phyloP scores from a whole-genome alignment of 495 filamentous ascomycete species.

The Haplographium delicatum region DNA sequence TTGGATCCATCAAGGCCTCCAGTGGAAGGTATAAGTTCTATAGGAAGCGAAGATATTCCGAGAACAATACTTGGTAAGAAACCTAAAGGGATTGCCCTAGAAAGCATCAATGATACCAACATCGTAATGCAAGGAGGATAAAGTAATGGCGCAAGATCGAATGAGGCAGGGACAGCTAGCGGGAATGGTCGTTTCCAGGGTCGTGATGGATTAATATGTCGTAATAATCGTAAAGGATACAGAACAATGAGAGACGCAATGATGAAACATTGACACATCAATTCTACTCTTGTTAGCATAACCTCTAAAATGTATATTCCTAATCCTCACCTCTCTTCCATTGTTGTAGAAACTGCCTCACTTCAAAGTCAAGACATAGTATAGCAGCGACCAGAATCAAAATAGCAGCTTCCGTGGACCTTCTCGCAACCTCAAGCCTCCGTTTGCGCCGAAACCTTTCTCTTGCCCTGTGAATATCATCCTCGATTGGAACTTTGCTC shows the following conservation, averaged over 20 bases:
- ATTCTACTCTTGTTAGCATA: constrained; percentile 33
- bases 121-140: constrained; percentile 78
- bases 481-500: constrained; percentile 1
- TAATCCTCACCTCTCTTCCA: constrained; percentile 19
- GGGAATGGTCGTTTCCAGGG: constrained; percentile 19
- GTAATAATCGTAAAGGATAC: constrained; percentile 39
- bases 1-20: constrained; percentile 50
- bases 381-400: constrained; percentile 38
- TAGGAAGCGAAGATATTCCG: constrained; percentile 71
- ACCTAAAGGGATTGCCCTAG: constrained; percentile 45
- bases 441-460: constrained; percentile 32
- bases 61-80: constrained; percentile 78
- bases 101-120: constrained; percentile 72
- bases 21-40: constrained; percentile 60
- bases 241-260: constrained; percentile 39
- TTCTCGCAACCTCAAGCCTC: constrained; percentile 40
- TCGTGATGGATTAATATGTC: constrained; percentile 14
- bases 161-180: constrained; percentile 57
- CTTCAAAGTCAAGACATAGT: constrained; percentile 28
- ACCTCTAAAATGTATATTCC: not conserved
- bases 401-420: constrained; percentile 38
- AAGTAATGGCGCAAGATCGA: constrained; percentile 87
- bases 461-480: constrained; percentile 18
- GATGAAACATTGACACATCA: constrained; percentile 38
- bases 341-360: constrained; percentile 24